These are phyloP conservation scores for Eleusine indica DNA, from an alignment of 176 grass and related monocot genomes.

Conservation along the genomic window DNA sequence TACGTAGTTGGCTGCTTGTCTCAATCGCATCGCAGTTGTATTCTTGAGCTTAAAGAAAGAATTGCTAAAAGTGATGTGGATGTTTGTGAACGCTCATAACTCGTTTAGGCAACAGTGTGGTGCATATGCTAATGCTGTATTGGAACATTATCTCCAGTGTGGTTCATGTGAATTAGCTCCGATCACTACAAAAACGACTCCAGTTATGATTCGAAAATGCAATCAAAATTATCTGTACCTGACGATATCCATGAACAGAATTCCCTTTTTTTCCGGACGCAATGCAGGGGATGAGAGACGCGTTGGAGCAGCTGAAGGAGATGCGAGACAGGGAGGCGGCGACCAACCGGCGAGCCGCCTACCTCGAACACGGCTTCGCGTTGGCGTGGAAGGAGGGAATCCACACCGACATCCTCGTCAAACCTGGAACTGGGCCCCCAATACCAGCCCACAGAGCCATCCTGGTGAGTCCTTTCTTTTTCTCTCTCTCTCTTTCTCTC, in stretches of 20 bases:
- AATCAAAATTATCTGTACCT: background rate
- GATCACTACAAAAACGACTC: background rate
- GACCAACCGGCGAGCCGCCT: conserved; percentile 48
- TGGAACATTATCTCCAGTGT: too few relatives aligned
- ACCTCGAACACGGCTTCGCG: conserved; percentile 53
- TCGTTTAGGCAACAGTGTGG: background rate
- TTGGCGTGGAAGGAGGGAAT: conserved; percentile 59
- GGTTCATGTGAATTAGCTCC: too few relatives aligned
- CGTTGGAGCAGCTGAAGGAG: conserved; percentile 63
- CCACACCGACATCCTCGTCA: conserved; percentile 77
- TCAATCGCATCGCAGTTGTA: background rate
- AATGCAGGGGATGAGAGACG: conserved; percentile 62
- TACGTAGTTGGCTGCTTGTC: conserved; percentile 4
- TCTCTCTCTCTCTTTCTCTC: too few relatives aligned
- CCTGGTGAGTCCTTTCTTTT: conserved; percentile 43
- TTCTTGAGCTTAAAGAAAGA: conserved; percentile 26
- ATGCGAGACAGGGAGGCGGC: conserved; percentile 50
- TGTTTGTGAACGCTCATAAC: background rate
- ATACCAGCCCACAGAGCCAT: conserved; percentile 77
- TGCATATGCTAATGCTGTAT: background rate
- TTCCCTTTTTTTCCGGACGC: background rate
- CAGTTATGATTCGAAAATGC: background rate
- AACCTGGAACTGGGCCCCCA: conserved; percentile 54
- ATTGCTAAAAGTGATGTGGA: conserved; percentile 14
- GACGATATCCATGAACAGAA: too few relatives aligned